Evolutionary conservation across 768 basidiomycete genomes (phyloP).

Genomic region (Lentinula aciculospora): DNA sequence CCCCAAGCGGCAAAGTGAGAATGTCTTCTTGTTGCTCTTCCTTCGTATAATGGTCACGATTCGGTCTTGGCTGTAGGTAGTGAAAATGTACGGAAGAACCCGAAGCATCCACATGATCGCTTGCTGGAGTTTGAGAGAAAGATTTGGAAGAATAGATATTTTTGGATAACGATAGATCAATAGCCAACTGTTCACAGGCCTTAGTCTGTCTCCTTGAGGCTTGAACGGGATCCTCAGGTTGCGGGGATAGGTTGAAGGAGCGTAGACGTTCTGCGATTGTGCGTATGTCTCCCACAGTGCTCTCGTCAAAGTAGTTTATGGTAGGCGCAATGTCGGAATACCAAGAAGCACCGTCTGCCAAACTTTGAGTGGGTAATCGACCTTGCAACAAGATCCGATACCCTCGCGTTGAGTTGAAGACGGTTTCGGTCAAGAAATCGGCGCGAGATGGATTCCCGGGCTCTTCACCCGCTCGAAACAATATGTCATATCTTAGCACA

Average conservation of each 20-base stretch:
- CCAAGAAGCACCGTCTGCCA: conserved; percentile 46
- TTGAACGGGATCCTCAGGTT: conserved; percentile 27
- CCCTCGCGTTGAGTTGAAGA: conserved; percentile 45
- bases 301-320: conserved; percentile 35
- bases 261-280: conserved; percentile 33
- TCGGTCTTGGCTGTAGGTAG: conserved; percentile 48
- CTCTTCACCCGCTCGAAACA: conserved; percentile 48
- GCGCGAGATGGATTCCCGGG: conserved; percentile 36
- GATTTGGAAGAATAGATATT: conserved; percentile 48
- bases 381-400: conserved; percentile 48
- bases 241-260: conserved; percentile 35
- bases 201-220: conserved; percentile 44
- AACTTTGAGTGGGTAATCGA: conserved; percentile 31
- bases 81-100: conserved; percentile 46
- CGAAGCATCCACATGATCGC: conserved; percentile 19
- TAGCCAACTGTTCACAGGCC: conserved; percentile 53
- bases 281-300: conserved; percentile 26
- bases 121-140: conserved; percentile 24
- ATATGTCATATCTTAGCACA: conserved; percentile 51
- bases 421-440: conserved; percentile 53
- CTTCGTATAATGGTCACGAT: conserved; percentile 21
- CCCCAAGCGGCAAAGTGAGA: conserved; percentile 40
- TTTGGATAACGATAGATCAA: conserved; percentile 58
- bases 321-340: conserved; percentile 41
- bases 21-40: conserved; percentile 15